These are phyloP conservation scores for Cronartium quercuum DNA, from an alignment of 1,284 basidiomycete species.

Conservation along the genomic window DNA sequence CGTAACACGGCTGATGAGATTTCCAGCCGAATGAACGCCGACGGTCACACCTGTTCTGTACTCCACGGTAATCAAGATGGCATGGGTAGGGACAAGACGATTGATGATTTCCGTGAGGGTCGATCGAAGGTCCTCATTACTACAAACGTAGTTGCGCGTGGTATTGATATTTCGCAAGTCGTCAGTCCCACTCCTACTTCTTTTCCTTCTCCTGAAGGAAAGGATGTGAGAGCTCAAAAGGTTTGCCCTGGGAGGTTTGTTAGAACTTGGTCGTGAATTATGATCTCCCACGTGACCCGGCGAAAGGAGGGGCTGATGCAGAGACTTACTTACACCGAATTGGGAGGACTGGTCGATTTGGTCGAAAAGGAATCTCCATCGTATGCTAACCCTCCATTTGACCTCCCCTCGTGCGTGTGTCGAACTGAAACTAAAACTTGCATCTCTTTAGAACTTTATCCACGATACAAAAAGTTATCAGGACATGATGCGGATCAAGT, in stretches of 20 bases:
- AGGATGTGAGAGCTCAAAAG: not conserved
- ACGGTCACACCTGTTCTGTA: slow-evolving; percentile 94
- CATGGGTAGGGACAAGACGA: slow-evolving; percentile 78
- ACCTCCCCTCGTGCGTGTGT: no score
- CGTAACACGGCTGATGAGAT: slow-evolving; percentile 70
- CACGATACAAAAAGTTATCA: slow-evolving; percentile 75
- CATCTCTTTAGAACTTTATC: slow-evolving; percentile 65
- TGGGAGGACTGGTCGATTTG: slow-evolving; percentile 90
- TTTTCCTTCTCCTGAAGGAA: not conserved
- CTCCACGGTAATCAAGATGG: slow-evolving; percentile 91
- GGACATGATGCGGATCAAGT: slow-evolving; percentile 79
- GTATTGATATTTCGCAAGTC: slow-evolving; percentile 97
- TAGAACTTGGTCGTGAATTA: slow-evolving; percentile 63
- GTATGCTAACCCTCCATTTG: not conserved
- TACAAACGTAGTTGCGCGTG: slow-evolving; percentile 95
- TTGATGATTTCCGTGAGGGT: slow-evolving; percentile 92
- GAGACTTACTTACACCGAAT: slow-evolving; percentile 99
- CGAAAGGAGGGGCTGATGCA: slow-evolving; percentile 64
- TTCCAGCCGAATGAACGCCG: slow-evolving; percentile 76
- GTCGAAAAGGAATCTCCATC: slow-evolving; percentile 89
- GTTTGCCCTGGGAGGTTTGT: not conserved
- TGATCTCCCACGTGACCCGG: slow-evolving; percentile 74
- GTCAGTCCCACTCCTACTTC: slow-evolving; percentile 68
- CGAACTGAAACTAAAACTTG: not conserved
- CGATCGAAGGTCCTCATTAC: slow-evolving; percentile 96